These are phyloP conservation scores for Colletotrichum neosansevieriae DNA, from an alignment of 2,329 filamentous ascomycete genomes.

Conservation along the genomic window DNA sequence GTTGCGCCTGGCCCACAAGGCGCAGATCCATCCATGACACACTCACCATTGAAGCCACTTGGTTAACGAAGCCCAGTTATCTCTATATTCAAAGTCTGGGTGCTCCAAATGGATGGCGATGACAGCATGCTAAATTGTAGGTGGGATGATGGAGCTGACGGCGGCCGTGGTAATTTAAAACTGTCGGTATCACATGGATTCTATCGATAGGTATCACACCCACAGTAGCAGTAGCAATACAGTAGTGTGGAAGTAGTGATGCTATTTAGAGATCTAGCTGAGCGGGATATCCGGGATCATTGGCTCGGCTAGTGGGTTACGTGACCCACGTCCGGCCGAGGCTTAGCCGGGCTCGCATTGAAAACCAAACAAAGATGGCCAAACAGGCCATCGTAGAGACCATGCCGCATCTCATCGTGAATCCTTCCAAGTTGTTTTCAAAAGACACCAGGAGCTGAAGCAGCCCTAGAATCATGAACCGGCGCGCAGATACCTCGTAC, in stretches of 20 bases:
- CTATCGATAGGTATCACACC: no score
- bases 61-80: not conserved
- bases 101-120: not conserved
- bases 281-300: no score
- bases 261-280: no score
- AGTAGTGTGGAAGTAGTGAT: no score
- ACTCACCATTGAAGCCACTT: not conserved
- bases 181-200: no score
- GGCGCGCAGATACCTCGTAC: not conserved
- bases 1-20: not conserved
- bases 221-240: no score
- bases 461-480: not conserved
- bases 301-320: no score
- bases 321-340: no score
- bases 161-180: no score
- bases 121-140: not conserved
- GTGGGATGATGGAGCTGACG: not conserved
- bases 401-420: not conserved
- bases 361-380: not conserved
- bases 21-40: not conserved
- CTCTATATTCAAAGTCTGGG: not conserved
- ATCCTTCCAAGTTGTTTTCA: not conserved
- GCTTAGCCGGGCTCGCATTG: no score
- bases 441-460: conserved; percentile 1
- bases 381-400: not conserved